Percentiles rank a stretch among this genome's conserved stretches.
Conservation (phyloP, 2,329 filamentous ascomycete genomes). For the Pseudocercospora cruenta region DNA sequence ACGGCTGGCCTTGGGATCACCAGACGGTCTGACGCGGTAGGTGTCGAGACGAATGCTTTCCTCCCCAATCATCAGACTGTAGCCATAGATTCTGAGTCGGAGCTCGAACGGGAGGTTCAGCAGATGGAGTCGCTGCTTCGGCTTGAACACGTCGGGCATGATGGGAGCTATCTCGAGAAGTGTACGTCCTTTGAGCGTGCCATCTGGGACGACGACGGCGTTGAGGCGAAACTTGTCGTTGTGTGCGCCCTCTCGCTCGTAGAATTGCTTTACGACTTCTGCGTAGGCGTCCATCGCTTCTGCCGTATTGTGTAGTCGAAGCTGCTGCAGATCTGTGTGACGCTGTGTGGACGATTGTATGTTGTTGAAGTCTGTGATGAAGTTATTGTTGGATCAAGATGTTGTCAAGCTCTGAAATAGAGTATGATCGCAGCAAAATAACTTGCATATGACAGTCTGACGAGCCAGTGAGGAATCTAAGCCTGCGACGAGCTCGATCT, state of each 20-base stretch:
- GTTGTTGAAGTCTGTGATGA: not conserved
- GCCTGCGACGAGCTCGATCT: too few species aligned
- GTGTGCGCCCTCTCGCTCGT: not conserved
- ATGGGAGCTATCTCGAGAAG: not conserved
- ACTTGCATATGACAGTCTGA: not conserved
- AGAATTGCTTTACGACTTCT: not conserved
- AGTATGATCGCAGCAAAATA: not conserved
- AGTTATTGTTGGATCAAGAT: not conserved
- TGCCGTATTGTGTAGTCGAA: not conserved
- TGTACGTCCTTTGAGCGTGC: not conserved
- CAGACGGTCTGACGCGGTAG: too few species aligned
- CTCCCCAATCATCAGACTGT: conserved; percentile 9
- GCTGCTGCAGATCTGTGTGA: too few species aligned
- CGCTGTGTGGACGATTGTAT: too few species aligned
- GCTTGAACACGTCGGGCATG: not conserved
- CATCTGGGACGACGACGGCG: not conserved
- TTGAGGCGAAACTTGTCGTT: not conserved
- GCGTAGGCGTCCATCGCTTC: not conserved
- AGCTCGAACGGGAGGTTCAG: conserved; percentile 29
- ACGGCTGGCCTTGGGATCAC: too few species aligned
- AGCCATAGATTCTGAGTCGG: conserved; percentile 22
- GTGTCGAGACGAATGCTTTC: too few species aligned
- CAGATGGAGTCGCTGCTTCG: conserved; percentile 22
- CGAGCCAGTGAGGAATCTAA: not conserved
- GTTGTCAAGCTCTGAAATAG: too few species aligned